Evolutionary conservation across 495 filamentous ascomycete species (phyloP), one percentile per base, ranked within the genome.

Genomic region (Neurospora sp.): DNA sequence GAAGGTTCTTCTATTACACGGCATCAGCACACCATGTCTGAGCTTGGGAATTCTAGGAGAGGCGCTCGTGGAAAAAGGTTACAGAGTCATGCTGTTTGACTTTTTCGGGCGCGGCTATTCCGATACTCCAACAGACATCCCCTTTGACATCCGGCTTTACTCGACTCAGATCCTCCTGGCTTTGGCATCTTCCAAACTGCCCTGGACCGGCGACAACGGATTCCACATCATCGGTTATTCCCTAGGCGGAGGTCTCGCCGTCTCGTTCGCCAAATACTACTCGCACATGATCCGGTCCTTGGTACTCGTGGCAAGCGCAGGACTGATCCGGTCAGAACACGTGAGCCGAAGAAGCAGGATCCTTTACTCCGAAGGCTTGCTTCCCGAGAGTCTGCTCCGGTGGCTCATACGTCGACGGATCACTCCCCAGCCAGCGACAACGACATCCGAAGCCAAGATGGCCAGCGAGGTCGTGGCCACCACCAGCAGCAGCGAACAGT

Each of bases 151-250:
- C 2, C 86, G 88, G 3, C 86, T 97, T 3, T 96, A 92, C 79
- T 86, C 88, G 20, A 87, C 88, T 1, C 91, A 94, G 81, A 92
- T 96, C 44, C 80, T 94, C 70, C 85, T 92, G 69, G 91, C 87
- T 9, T 81, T 96, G 48, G 82, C 87, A 18, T 92, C 92, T 4
- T 94, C 92, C 3, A 81, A 84, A 3, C 81, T 87, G 39, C 42
- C 82, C 2, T 87, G 85, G 85, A 84, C 81, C 2, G 85, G 85
- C 10, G 76, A 81, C 18, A 77, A 81, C 42, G 82, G 75, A 75
- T 93, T 97, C 78, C 88, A 88, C 38, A 76, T 97, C 12, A 82
- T 94, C 20, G 94, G 94, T 1, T 97, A 95, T 79, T 95, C 92
- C 0, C 86, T 97, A 11, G 93, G 94, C 31, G 94, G 94, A 46